Percentiles rank a stretch among this genome's conserved stretches.
Evolutionary conservation across 208 protist genomes (phyloP).

Genomic region (Herpetomonas samuelpessoai): DNA sequence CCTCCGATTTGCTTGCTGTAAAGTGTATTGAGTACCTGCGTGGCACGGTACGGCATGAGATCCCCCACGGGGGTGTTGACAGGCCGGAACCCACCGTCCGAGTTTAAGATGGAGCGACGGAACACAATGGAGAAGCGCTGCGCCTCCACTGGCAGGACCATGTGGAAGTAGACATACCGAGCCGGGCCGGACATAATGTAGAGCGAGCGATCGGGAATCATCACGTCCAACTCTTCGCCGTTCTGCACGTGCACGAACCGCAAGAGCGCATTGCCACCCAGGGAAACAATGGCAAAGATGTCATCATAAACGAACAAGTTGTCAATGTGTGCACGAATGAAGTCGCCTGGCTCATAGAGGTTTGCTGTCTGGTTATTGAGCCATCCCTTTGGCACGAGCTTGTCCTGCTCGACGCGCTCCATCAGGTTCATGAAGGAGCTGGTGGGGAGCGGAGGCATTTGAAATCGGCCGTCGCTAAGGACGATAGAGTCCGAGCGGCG

Average conservation of each 20-base stretch:
- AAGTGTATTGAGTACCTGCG: slow-evolving; percentile 81
- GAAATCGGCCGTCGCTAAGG: slow-evolving; percentile 84
- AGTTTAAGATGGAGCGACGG: slow-evolving; percentile 85
- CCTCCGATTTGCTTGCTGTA: slow-evolving; percentile 83
- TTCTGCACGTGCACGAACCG: slow-evolving; percentile 89
- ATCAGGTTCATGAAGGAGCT: slow-evolving; percentile 66
- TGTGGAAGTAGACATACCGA: slow-evolving; percentile 90
- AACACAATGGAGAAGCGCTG: slow-evolving; percentile 88
- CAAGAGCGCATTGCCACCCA: slow-evolving; percentile 76
- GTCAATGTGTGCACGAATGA: slow-evolving; percentile 89
- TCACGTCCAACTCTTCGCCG: slow-evolving; percentile 81
- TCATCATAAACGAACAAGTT: slow-evolving; percentile 92
- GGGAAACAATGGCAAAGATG: slow-evolving; percentile 81
- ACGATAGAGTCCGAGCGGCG: slow-evolving; percentile 69
- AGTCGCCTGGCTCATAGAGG: slow-evolving; percentile 86
- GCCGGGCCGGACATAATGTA: slow-evolving; percentile 88
- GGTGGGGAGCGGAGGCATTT: slow-evolving; percentile 73
- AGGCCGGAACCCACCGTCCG: slow-evolving; percentile 74
- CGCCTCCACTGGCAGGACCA: slow-evolving; percentile 82
- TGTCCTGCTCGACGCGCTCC: slow-evolving; percentile 78
- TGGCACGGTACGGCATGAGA: slow-evolving; percentile 81
- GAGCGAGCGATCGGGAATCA: slow-evolving; percentile 77
- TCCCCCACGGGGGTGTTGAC: slow-evolving; percentile 61
- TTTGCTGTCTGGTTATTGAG: slow-evolving; percentile 90
- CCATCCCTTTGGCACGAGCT: slow-evolving; percentile 67